phyloP scores from a whole-genome alignment of 805 yeast species.

The Myxozyma neotropica region DNA sequence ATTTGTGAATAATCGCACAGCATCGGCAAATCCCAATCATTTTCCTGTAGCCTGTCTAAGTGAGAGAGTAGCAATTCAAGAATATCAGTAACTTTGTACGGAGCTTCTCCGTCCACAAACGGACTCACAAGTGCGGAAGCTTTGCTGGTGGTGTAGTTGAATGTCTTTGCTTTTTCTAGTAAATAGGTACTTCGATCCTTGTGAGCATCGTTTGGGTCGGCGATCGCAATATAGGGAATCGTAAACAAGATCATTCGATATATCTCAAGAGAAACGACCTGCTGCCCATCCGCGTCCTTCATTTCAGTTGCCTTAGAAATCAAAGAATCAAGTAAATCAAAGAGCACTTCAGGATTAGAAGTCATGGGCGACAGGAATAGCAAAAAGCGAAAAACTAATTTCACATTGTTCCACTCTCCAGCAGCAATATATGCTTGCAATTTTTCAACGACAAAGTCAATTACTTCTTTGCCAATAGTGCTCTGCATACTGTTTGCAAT shows the following conservation, averaged over 20 bases:
- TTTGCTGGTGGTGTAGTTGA: slow-evolving; percentile 4
- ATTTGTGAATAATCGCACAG: slow-evolving; percentile 42
- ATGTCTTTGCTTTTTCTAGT: slow-evolving; percentile 16
- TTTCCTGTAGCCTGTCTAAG: slow-evolving; percentile 18
- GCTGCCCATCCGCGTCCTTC: slow-evolving; percentile 41
- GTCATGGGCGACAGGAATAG: slow-evolving; percentile 67
- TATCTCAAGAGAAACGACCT: slow-evolving; percentile 16
- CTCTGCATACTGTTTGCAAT: slow-evolving; percentile 65
- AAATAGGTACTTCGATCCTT: slow-evolving; percentile 5
- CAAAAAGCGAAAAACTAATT: slow-evolving; percentile 69
- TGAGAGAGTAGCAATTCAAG: slow-evolving; percentile 19
- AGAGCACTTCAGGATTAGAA: slow-evolving; percentile 47
- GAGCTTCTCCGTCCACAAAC: slow-evolving; percentile 30
- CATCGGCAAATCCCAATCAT: slow-evolving; percentile 34
- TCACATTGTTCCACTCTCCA: slow-evolving; percentile 63
- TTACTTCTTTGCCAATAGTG: slow-evolving; percentile 65
- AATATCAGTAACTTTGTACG: slow-evolving; percentile 25
- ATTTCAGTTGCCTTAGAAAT: slow-evolving; percentile 59
- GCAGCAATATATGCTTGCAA: slow-evolving; percentile 58
- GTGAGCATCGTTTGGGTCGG: slow-evolving; percentile 11
- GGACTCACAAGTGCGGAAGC: slow-evolving; percentile 21
- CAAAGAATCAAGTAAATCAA: slow-evolving; percentile 55
- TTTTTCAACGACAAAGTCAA: slow-evolving; percentile 68
- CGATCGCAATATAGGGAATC: slow-evolving; percentile 23
- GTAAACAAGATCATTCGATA: slow-evolving; percentile 13